Evolutionary conservation across 1,284 basidiomycete species (phyloP).

Genomic region (Pascua guehoae): DNA sequence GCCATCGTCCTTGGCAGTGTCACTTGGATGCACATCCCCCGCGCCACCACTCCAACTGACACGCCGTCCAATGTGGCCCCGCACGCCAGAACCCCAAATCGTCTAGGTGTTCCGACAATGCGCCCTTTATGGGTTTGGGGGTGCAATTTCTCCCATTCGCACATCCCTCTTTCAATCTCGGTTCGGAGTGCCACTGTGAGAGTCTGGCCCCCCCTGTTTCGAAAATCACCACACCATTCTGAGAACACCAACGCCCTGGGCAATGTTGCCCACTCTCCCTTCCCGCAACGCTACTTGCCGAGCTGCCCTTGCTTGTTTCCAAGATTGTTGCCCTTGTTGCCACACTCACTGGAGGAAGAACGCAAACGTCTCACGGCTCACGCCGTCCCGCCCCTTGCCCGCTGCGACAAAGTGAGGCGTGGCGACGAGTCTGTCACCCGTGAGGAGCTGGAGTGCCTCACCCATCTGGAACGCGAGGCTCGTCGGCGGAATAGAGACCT

Average conservation of each 20-base stretch:
- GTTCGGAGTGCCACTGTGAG: too few relatives aligned
- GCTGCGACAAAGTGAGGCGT: conserved; percentile 84
- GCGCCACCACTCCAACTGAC: neutral
- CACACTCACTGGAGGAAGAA: conserved; percentile 74
- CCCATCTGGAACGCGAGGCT: conserved; percentile 82
- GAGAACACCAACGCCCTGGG: too few relatives aligned
- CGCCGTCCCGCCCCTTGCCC: conserved; percentile 35
- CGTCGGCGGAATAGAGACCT: conserved; percentile 72
- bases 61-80: too few relatives aligned
- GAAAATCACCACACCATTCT: too few relatives aligned
- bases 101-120: too few relatives aligned
- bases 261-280: too few relatives aligned
- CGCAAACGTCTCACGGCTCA: conserved; percentile 76
- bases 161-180: too few relatives aligned
- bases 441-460: conserved; percentile 83
- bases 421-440: conserved; percentile 63
- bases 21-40: neutral
- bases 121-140: too few relatives aligned
- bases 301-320: neutral
- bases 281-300: too few relatives aligned
- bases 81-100: too few relatives aligned
- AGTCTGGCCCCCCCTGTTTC: too few relatives aligned
- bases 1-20: neutral
- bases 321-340: neutral
- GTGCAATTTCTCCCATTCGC: too few relatives aligned